Evolutionary conservation across 2,329 filamentous ascomycete species (phyloP).

Genomic region (Nemania abortiva): DNA sequence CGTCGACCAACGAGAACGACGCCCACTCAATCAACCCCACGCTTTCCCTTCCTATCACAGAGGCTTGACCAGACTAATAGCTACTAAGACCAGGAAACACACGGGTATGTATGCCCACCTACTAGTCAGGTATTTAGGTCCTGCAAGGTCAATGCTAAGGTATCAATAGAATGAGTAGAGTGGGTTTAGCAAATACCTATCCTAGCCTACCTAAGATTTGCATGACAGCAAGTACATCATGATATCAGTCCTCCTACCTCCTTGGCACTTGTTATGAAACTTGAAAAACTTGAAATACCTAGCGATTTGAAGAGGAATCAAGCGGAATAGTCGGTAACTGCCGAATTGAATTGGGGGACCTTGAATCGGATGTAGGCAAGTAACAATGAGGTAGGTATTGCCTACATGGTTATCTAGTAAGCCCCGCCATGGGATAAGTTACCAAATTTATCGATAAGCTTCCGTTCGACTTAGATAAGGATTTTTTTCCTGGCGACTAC

Average conservation of each 20-base stretch:
- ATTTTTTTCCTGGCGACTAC: constrained; percentile 41
- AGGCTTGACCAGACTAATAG: constrained; percentile 24
- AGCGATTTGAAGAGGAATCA: neutral
- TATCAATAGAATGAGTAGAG: neutral
- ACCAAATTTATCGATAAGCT: constrained; percentile 34
- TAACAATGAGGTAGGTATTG: no score
- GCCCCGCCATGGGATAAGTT: constrained; percentile 4
- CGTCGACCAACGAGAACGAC: constrained; percentile 38
- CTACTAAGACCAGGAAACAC: neutral
- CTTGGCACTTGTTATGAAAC: neutral
- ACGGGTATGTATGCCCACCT: neutral
- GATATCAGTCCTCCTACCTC: neutral
- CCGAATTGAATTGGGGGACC: neutral
- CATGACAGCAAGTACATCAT: neutral
- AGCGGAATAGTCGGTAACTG: neutral
- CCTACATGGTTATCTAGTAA: neutral
- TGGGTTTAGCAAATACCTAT: neutral
- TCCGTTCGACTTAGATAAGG: constrained; percentile 40
- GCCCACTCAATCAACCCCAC: constrained; percentile 41
- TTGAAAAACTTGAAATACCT: neutral
- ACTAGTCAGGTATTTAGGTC: neutral
- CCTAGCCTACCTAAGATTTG: neutral
- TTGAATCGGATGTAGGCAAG: no score
- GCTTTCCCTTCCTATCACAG: constrained; percentile 26
- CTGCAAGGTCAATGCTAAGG: no score